Evolutionary conservation across 208 protist species (phyloP), one percentile per base, ranked within the genome.

Genomic region (Crithidia bombi): DNA sequence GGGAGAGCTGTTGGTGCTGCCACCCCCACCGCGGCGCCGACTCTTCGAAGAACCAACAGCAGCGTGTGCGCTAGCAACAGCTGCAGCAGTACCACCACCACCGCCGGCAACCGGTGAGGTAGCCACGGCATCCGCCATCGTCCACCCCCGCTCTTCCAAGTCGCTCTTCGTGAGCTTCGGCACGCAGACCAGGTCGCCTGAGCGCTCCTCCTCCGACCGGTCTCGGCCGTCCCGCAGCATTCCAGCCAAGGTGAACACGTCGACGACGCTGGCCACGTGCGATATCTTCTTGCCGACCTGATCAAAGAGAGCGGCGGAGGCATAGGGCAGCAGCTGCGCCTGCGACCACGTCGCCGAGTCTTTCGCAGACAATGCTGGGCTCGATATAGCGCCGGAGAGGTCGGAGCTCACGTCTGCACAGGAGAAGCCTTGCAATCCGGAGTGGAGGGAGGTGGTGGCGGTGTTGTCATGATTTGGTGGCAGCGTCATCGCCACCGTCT

Each of bases 191-290:
- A 66, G 61, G n/a, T 63, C 32, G 35, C 43, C 25, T 1, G 32
- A 46, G 35, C 7, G 65, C 65, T 51, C 26, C 44, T 59, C 49
- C 51, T 43, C 35, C 51, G n/a, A n/a, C n/a, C n/a, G n/a, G n/a
- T n/a, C 36, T 21, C 21, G 28, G 23, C 21, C 57, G 35, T 69
- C 30, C 33, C 59, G 65, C 65, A 79, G 23, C 73, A 79, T 79
- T 43, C 58, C 58, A 21, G 73, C 73, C 10, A 79, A 35, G 1
- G 73, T 79, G 59, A 57, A 79, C 2, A 79, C 73, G 39, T 79
- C 73, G 49, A 73, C 50, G 0, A 79, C 66, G 19, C 65, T 35
- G 0, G 73, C 66, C 6, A 79, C 43, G 19, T 72, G 65, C 21
- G 39, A 15, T 26, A 73, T 21, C 9, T 15, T 35, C 35, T 43